A percentile compares a stretch with the other conserved stretches of the same genome.
phyloP scores from a whole-genome alignment of 352 stramenopile species.

The Phytophthora rubi region DNA sequence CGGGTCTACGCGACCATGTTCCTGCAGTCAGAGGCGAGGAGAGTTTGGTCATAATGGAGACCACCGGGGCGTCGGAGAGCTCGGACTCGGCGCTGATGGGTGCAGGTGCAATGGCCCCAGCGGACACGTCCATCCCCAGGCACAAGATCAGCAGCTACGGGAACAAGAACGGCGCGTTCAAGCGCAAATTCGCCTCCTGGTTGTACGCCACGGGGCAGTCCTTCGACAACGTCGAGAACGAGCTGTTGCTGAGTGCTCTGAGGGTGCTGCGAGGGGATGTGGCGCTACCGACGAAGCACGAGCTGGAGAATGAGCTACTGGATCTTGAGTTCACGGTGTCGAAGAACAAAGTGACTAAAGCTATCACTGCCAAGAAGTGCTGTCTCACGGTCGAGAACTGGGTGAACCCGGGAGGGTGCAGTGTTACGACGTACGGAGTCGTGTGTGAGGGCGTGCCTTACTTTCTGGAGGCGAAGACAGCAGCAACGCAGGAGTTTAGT shows the following conservation, averaged over 20 bases:
- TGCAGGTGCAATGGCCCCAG: background rate
- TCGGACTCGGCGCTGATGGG: background rate
- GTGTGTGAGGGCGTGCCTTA: conserved; percentile 45
- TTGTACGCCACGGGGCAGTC: conserved; percentile 63
- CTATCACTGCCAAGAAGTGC: conserved; percentile 55
- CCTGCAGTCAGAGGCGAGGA: conserved; percentile 1
- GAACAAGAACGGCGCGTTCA: conserved; percentile 64
- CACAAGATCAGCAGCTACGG: conserved; percentile 33
- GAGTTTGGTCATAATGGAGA: conserved; percentile 4
- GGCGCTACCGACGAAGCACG: conserved; percentile 50
- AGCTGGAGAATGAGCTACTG: conserved; percentile 72
- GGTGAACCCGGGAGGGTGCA: conserved; percentile 45
- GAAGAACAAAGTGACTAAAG: conserved; percentile 47
- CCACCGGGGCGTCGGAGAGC: background rate
- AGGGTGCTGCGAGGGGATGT: conserved; percentile 48
- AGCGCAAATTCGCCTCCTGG: conserved; percentile 70
- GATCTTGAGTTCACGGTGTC: conserved; percentile 58
- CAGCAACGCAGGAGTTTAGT: conserved; percentile 1
- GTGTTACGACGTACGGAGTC: conserved; percentile 54
- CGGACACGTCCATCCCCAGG: background rate
- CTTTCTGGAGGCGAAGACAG: conserved; percentile 53
- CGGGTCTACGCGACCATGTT: conserved; percentile 28
- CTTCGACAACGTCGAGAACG: conserved; percentile 55
- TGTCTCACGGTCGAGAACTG: conserved; percentile 68
- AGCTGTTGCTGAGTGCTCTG: conserved; percentile 52